These are phyloP conservation scores for Naganishia friedmannii DNA, from an alignment of 768 basidiomycete species.

Conservation along the genomic window DNA sequence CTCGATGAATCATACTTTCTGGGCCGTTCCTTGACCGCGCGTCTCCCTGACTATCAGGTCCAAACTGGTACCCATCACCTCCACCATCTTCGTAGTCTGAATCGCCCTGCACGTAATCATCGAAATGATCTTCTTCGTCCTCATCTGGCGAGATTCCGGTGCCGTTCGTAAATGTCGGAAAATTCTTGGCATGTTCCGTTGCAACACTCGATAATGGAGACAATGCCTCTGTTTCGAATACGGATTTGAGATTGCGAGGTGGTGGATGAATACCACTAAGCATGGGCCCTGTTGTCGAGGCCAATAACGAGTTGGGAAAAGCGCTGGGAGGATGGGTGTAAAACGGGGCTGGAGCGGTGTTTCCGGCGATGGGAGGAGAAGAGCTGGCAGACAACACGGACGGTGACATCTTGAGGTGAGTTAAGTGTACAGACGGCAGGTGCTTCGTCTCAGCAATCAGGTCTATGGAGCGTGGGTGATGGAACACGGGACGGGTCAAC, in stretches of 20 bases:
- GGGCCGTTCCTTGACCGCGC: not conserved
- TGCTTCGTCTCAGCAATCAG: too few relatives aligned
- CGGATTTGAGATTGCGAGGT: not conserved
- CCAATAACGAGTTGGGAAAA: not conserved
- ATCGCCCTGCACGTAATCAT: constrained; percentile 21
- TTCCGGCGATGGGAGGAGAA: not conserved
- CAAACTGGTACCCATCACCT: not conserved
- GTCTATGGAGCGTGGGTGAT: not conserved
- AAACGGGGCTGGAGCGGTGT: not conserved
- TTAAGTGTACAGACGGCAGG: too few relatives aligned
- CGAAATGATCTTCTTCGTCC: constrained; percentile 17
- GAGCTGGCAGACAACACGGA: constrained; percentile 5
- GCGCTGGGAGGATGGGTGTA: not conserved
- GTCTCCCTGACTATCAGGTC: not conserved
- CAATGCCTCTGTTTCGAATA: not conserved
- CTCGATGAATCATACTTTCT: not conserved
- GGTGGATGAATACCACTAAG: not conserved
- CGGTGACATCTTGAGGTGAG: not conserved
- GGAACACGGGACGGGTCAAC: not conserved
- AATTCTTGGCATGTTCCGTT: not conserved
- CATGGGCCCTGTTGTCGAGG: constrained; percentile 1
- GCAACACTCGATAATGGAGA: not conserved
- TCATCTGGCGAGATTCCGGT: not conserved
- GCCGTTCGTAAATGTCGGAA: not conserved
- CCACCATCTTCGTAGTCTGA: not conserved